phyloP scores from a whole-genome alignment of 2,329 filamentous ascomycete genomes.

The Ophiocordyceps robertsii region DNA sequence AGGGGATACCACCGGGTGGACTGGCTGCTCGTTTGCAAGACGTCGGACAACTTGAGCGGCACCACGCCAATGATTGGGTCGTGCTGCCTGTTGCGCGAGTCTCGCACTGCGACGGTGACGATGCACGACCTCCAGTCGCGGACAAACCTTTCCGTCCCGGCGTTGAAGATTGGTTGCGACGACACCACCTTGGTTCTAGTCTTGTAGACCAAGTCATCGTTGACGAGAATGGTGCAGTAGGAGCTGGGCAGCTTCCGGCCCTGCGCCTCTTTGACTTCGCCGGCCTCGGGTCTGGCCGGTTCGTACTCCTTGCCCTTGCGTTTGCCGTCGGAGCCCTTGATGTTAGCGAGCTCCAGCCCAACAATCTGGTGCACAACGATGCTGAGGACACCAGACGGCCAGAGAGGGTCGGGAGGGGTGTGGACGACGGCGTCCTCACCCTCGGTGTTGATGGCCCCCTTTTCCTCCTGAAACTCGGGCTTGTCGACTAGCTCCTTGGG shows the following conservation, averaged over 20 bases:
- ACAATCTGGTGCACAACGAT: constrained; percentile 90
- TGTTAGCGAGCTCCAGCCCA: constrained; percentile 80
- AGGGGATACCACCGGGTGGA: constrained; percentile 90
- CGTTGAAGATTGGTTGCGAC: constrained; percentile 93
- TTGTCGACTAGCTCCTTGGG: constrained; percentile 61
- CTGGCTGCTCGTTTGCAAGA: constrained; percentile 80
- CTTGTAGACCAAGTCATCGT: constrained; percentile 82
- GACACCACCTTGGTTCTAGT: constrained; percentile 91
- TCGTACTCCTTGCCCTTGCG: constrained; percentile 79
- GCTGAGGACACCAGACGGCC: constrained; percentile 82
- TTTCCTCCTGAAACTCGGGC: constrained; percentile 70
- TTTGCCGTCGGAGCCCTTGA: constrained; percentile 73
- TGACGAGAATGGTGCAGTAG: constrained; percentile 85
- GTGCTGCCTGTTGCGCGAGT: constrained; percentile 79
- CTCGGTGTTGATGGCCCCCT: constrained; percentile 55
- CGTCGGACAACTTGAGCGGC: constrained; percentile 72
- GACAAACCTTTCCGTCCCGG: constrained; percentile 84
- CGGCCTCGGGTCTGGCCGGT: constrained; percentile 67
- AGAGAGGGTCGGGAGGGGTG: constrained; percentile 90
- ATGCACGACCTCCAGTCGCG: constrained; percentile 86
- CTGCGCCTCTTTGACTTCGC: constrained; percentile 77
- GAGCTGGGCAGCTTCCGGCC: constrained; percentile 70
- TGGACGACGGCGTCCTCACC: constrained; percentile 76
- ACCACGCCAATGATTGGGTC: constrained; percentile 91
- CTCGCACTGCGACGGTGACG: constrained; percentile 77